These are phyloP conservation scores for Epipyxis sp. DNA, from an alignment of 108 stramenopile species.

Conservation along the genomic window DNA sequence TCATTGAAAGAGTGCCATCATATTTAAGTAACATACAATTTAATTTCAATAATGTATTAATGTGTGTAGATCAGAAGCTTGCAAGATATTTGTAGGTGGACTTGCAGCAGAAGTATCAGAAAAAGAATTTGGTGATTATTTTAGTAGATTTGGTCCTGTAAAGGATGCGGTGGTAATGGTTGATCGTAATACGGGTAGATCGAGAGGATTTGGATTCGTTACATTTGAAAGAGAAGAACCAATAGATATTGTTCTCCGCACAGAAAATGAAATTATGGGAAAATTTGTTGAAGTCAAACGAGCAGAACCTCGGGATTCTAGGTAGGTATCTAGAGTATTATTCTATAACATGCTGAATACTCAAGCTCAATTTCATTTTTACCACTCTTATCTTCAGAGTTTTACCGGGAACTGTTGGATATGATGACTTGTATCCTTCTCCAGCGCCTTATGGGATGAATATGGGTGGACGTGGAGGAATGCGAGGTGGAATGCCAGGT, in stretches of 20 bases:
- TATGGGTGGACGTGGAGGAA: slow-evolving; percentile 15
- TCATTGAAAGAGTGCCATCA: too few species aligned
- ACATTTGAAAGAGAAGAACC: slow-evolving; percentile 30
- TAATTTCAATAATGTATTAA: neutral
- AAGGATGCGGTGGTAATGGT: slow-evolving; percentile 31
- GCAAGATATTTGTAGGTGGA: slow-evolving; percentile 54
- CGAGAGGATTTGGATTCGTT: slow-evolving; percentile 39
- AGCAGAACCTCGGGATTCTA: slow-evolving; percentile 24
- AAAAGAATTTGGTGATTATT: slow-evolving; percentile 55
- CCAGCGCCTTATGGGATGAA: too few species aligned
- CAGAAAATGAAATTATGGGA: slow-evolving; percentile 26
- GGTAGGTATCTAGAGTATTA: neutral
- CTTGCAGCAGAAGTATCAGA: slow-evolving; percentile 51
- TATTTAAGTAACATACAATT: too few species aligned
- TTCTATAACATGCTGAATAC: too few species aligned
- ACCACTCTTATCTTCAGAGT: too few species aligned
- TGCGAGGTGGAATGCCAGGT: neutral
- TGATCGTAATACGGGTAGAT: slow-evolving; percentile 27
- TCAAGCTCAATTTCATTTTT: too few species aligned
- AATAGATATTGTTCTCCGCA: neutral
- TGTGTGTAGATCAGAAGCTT: slow-evolving; percentile 28
- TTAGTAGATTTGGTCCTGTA: slow-evolving; percentile 13
- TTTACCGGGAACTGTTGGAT: too few species aligned
- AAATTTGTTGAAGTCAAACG: slow-evolving; percentile 20
- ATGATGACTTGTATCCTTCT: too few species aligned